Evolutionary conservation across 352 stramenopile species (phyloP), one percentile per base, ranked within the genome.

Genomic region (Pythium apleroticum): DNA sequence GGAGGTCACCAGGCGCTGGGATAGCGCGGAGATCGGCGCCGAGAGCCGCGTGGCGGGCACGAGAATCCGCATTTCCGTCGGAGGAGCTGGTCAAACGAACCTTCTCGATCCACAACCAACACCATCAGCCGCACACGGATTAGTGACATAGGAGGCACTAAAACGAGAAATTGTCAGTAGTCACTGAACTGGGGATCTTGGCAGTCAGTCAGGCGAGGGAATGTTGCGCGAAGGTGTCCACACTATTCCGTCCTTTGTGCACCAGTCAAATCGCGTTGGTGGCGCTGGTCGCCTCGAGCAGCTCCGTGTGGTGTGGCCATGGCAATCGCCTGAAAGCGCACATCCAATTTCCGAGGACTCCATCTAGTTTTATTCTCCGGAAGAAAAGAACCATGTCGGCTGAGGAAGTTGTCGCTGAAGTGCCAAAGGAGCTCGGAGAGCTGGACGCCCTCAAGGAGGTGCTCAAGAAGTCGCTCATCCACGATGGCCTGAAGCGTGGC

Each of bases 391-490:
- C 80, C 75, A 93, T 93, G 85, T 94, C 85, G 88, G 88, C 88
- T 86, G 88, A 96, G 87, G 90, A 98, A 90, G 93, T 95, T 87
- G 91, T 96, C 65, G 92, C 91, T 71, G 91, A 97, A 68, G 84
- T 90, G 24, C 82, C 86, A 53, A 94, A 97, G 78, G 93, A 98
- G 80, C 89, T 99, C 75, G 96, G 89, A 68, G 95, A 98, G 75
- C 97, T 99, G 82, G 96, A 98, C 69, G 97, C 97, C 60, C 87
- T 99, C 65, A 98, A 98, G 86, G 94, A 98, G 81, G 97, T 99
- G 66, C 93, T 99, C 60, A 98, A 99, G 88, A 99, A 99, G 90
- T 93, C 97, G 54, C 96, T 99, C 63, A 96, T 99, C 77, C 97
- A 99, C 82, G 97, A 99, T 76, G 98, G 98, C 71, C 93, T 99